Conservation (phyloP, 2,329 filamentous ascomycete genomes). For the Fusarium guadeloupense region DNA sequence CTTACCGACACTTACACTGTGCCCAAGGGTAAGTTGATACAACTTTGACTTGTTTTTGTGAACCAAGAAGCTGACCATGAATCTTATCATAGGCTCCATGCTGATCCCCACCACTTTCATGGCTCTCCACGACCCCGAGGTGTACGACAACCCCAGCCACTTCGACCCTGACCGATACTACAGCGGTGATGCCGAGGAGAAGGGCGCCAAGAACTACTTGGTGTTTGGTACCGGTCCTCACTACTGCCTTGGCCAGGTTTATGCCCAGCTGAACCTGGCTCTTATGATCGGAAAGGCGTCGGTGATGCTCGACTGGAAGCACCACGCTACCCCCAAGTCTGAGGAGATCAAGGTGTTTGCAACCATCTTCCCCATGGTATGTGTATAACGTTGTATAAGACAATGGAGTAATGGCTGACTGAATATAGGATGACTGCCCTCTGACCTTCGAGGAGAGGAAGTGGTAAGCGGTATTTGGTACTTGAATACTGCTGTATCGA, state of each 20-base stretch:
- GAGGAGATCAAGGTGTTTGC: slow-evolving; percentile 99
- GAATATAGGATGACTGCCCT: slow-evolving; percentile 78
- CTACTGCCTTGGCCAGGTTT: slow-evolving; percentile 94
- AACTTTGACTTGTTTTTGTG: background rate
- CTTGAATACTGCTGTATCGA: slow-evolving; percentile 7
- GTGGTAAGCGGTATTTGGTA: slow-evolving; percentile 49
- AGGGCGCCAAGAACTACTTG: slow-evolving; percentile 90
- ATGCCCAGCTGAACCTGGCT: slow-evolving; percentile 88
- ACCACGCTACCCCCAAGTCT: slow-evolving; percentile 81
- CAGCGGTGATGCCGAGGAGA: slow-evolving; percentile 85
- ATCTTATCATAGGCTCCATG: slow-evolving; percentile 74
- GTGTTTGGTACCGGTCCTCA: slow-evolving; percentile 96
- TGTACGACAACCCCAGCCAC: slow-evolving; percentile 87
- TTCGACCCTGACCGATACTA: slow-evolving; percentile 95
- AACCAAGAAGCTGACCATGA: slow-evolving; percentile 29
- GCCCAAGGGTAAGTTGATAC: slow-evolving; percentile 72
- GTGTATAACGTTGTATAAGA: slow-evolving; percentile 44
- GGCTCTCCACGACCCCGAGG: slow-evolving; percentile 89
- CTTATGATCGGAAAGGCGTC: slow-evolving; percentile 91
- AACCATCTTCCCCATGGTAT: slow-evolving; percentile 95
- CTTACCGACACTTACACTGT: slow-evolving; percentile 89
- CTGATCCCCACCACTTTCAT: slow-evolving; percentile 91
- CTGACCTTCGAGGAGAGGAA: slow-evolving; percentile 72
- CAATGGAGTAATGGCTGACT: slow-evolving; percentile 39
- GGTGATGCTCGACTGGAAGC: slow-evolving; percentile 87